These are phyloP conservation scores for Neurospora intermedia DNA, from an alignment of 495 filamentous ascomycete genomes.

Conservation along the genomic window DNA sequence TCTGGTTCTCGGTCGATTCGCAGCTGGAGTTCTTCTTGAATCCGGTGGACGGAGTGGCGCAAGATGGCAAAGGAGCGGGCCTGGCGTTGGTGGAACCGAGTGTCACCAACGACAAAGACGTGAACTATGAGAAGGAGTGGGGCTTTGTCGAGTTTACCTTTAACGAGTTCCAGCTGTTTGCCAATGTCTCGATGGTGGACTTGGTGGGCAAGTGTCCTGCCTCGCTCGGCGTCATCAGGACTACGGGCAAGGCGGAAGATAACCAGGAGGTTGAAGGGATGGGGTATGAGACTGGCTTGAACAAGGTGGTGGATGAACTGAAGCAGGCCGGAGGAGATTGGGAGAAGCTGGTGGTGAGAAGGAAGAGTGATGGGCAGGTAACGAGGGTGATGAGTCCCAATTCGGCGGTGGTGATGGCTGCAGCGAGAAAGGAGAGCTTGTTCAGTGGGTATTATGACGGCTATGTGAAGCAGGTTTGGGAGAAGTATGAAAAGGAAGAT, in stretches of 20 bases:
- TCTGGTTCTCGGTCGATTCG: constrained; percentile 56
- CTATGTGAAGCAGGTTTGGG: constrained; percentile 57
- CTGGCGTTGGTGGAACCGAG: constrained; percentile 62
- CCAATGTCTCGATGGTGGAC: constrained; percentile 68
- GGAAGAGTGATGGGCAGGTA: neutral
- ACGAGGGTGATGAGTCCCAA: constrained; percentile 55
- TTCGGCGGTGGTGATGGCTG: constrained; percentile 38
- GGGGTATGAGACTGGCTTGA: neutral
- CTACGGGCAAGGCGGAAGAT: no score
- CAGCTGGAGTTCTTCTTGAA: constrained; percentile 61
- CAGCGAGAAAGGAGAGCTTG: constrained; percentile 25
- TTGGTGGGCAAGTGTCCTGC: constrained; percentile 37
- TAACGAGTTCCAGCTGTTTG: constrained; percentile 55
- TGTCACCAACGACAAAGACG: constrained; percentile 52
- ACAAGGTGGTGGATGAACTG: neutral
- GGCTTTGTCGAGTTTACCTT: constrained; percentile 67
- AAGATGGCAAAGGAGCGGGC: constrained; percentile 8
- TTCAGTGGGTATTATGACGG: constrained; percentile 52
- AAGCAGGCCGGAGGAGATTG: constrained; percentile 46
- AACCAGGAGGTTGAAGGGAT: constrained; percentile 36
- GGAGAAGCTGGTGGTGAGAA: constrained; percentile 47
- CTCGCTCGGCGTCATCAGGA: no score
- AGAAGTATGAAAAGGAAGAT: constrained; percentile 38
- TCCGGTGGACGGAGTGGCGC: constrained; percentile 19
- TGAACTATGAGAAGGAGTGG: constrained; percentile 55